Evolutionary conservation across 2,329 filamentous ascomycete species (phyloP).

Genomic region (Cucurbitaria berberidis): DNA sequence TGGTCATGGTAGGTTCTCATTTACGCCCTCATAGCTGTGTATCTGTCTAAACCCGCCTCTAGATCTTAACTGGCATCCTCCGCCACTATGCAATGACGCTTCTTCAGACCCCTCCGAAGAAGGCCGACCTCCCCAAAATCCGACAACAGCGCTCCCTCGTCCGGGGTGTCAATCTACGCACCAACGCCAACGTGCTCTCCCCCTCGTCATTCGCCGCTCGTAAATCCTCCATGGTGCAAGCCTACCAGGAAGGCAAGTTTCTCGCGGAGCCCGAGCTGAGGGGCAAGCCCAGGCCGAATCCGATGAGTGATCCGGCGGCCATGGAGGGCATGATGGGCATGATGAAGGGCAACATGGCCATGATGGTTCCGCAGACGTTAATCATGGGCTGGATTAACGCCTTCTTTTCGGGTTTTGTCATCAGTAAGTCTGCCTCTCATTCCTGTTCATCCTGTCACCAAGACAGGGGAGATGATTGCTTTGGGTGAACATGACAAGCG

Average conservation of each 20-base stretch:
- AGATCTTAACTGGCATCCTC: conserved; percentile 91
- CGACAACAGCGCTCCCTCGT: conserved; percentile 85
- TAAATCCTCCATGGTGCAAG: conserved; percentile 79
- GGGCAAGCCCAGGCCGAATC: conserved; percentile 88
- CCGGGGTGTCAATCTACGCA: conserved; percentile 82
- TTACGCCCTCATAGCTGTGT: conserved; percentile 7
- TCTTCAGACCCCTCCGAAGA: conserved; percentile 84
- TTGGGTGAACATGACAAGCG: neutral
- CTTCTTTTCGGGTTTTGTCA: conserved; percentile 97
- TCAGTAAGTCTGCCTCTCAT: conserved; percentile 66
- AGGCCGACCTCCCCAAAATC: conserved; percentile 73
- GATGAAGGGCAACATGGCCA: conserved; percentile 99
- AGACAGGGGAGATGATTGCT: neutral
- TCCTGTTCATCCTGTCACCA: neutral
- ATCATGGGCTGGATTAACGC: conserved; percentile 99
- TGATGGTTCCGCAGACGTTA: conserved; percentile 98
- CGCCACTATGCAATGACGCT: conserved; percentile 96
- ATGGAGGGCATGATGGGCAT: conserved; percentile 99
- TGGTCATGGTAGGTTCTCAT: conserved; percentile 77
- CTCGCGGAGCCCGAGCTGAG: conserved; percentile 86
- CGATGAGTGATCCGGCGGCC: conserved; percentile 90
- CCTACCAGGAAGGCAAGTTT: conserved; percentile 84
- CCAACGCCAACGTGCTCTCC: conserved; percentile 81
- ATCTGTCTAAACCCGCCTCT: conserved; percentile 20
- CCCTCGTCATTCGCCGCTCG: conserved; percentile 77